Percentiles rank a stretch among this genome's conserved stretches.
Conservation (phyloP, 2,329 filamentous ascomycete species). For the Stylonectria norvegica region DNA sequence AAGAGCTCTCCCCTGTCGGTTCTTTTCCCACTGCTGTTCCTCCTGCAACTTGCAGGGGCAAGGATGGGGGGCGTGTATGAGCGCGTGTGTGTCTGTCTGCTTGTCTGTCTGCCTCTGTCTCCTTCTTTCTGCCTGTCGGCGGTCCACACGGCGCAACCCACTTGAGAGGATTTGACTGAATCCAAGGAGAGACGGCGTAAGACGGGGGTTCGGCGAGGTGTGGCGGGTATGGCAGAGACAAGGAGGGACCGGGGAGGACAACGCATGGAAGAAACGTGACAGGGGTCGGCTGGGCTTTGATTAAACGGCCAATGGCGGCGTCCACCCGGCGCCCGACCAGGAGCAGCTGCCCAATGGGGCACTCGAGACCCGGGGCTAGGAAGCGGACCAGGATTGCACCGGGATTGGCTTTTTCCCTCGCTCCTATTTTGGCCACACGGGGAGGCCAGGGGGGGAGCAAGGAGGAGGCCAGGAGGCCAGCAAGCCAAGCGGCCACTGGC, state of each 20-base stretch:
- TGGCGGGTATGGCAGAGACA: conserved; percentile 6
- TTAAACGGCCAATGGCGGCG: conserved; percentile 50
- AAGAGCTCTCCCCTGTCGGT: conserved; percentile 16
- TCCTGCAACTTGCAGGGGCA: conserved; percentile 18
- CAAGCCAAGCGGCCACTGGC: too few species aligned
- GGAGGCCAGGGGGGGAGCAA: too few species aligned
- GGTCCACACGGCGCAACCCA: too few species aligned
- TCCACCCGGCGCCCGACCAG: conserved; percentile 38
- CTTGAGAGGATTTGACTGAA: too few species aligned
- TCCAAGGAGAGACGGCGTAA: too few species aligned
- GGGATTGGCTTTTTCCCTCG: conserved; percentile 31
- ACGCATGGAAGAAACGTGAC: conserved; percentile 52
- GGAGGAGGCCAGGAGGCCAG: too few species aligned
- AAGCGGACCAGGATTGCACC: conserved; percentile 39
- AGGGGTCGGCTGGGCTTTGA: conserved; percentile 46
- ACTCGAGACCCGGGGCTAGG: conserved; percentile 46
- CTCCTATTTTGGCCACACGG: conserved; percentile 8
- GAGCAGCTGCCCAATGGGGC: conserved; percentile 49
- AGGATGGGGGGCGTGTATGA: conserved; percentile 9
- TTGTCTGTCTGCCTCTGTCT: conserved; percentile 7
- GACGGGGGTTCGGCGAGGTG: background rate
- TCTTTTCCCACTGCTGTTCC: conserved; percentile 13
- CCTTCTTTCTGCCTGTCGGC: too few species aligned
- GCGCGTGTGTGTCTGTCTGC: conserved; percentile 1
- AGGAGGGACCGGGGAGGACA: conserved; percentile 36